A percentile compares a stretch with the other conserved stretches of the same genome.
phyloP scores from a whole-genome alignment of 2,329 filamentous ascomycete genomes.

The Colletotrichum sp. region DNA sequence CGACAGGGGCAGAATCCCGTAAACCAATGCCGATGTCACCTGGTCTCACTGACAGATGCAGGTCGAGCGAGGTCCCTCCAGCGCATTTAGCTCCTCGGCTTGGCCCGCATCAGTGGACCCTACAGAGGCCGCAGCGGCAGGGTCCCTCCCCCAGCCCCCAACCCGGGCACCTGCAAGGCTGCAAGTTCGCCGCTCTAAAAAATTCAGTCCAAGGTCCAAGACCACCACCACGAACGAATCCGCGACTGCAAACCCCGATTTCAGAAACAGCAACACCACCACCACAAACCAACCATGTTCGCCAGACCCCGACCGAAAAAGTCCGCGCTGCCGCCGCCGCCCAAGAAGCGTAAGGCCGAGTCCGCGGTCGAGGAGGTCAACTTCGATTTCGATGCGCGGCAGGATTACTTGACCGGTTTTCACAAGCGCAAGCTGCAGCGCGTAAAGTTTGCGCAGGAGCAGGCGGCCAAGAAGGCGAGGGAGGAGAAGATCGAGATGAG shows the following conservation, averaged over 20 bases:
- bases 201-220: not conserved
- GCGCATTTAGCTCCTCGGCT: conserved; percentile 19
- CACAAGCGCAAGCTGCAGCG: conserved; percentile 93
- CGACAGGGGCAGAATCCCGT: not conserved
- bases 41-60: conserved; percentile 1
- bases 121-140: conserved; percentile 12
- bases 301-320: conserved; percentile 65
- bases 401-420: conserved; percentile 93
- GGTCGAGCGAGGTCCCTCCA: not conserved
- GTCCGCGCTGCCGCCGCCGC: conserved; percentile 58
- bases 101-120: conserved; percentile 20
- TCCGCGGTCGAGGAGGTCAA: conserved; percentile 77
- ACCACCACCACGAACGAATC: conserved; percentile 7
- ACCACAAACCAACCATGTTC: conserved; percentile 46
- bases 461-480: conserved; percentile 76
- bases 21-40: not conserved
- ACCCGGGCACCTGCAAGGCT: conserved; percentile 6
- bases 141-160: not conserved
- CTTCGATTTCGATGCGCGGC: conserved; percentile 80
- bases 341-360: conserved; percentile 70
- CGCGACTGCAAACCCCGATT: not conserved
- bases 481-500: conserved; percentile 78
- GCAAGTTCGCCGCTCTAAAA: conserved; percentile 3
- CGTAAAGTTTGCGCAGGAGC: conserved; percentile 83
- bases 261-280: not conserved